These are phyloP conservation scores for Sesbania bispinosa DNA, from an alignment of 306 rosid genomes.

Conservation along the genomic window DNA sequence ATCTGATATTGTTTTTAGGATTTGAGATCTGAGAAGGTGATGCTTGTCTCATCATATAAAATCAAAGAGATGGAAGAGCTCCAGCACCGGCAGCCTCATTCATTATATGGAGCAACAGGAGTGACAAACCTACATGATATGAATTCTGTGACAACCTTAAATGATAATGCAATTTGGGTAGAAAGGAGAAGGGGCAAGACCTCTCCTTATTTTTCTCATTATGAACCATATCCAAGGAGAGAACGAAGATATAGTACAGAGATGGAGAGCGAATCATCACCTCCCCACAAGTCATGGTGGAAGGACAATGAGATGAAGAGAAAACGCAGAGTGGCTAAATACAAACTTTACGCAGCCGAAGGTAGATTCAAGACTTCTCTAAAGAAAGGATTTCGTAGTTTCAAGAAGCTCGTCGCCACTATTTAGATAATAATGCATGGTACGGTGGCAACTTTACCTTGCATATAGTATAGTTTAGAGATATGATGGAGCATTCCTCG, in stretches of 20 bases:
- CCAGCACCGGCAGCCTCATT: neutral
- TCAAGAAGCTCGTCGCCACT: too few relatives aligned
- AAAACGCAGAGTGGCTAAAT: slow-evolving; percentile 43
- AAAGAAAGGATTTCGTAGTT: slow-evolving; percentile 33
- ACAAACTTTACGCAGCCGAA: slow-evolving; percentile 43
- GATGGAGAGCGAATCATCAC: neutral
- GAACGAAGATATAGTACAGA: neutral
- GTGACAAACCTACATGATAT: neutral
- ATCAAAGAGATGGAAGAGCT: slow-evolving; percentile 23
- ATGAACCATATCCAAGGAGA: neutral
- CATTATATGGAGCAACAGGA: neutral
- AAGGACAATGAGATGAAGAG: slow-evolving; percentile 43
- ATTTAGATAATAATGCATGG: too few relatives aligned
- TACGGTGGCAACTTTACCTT: too few relatives aligned
- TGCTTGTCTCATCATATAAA: neutral
- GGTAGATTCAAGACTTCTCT: slow-evolving; percentile 45
- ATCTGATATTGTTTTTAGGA: too few relatives aligned
- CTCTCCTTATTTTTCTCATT: too few relatives aligned
- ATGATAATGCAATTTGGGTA: neutral
- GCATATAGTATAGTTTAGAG: too few relatives aligned
- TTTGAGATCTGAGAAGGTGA: neutral
- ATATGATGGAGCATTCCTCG: too few relatives aligned
- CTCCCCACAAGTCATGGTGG: slow-evolving; percentile 32
- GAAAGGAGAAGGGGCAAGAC: neutral
- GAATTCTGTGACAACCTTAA: neutral